phyloP scores from a whole-genome alignment of 306 rosid species.

The Echinosophora koreensis region DNA sequence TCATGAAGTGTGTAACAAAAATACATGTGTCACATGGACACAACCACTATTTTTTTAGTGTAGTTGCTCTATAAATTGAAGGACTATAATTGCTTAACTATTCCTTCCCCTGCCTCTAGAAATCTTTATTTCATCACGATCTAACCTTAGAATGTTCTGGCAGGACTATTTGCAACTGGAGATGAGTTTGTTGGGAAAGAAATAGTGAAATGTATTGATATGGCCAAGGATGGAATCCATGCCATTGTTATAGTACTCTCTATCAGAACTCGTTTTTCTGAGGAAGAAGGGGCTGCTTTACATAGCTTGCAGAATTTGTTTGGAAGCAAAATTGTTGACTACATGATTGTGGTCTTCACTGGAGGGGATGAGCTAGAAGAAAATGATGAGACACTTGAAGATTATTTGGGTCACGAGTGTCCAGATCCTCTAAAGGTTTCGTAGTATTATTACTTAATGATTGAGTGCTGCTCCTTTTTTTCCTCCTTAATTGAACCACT shows the following conservation, averaged over 20 bases:
- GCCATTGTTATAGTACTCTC: conserved; percentile 82
- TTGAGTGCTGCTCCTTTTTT: neutral
- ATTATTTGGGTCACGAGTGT: conserved; percentile 73
- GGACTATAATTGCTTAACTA: neutral
- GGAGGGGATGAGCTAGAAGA: conserved; percentile 96
- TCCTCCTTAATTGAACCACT: no score
- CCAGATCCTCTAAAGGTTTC: conserved; percentile 77
- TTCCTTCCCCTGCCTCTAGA: neutral
- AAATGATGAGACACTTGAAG: conserved; percentile 66
- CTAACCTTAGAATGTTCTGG: neutral
- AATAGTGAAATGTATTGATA: conserved; percentile 79
- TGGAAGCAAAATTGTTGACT: conserved; percentile 77
- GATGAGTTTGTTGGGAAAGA: conserved; percentile 81
- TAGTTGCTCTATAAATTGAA: neutral
- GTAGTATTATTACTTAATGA: conserved; percentile 16
- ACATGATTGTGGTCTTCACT: conserved; percentile 80
- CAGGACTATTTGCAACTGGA: conserved; percentile 74
- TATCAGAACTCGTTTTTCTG: conserved; percentile 73
- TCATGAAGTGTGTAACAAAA: no score
- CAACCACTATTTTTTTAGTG: no score
- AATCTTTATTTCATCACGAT: neutral
- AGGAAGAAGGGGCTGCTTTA: conserved; percentile 77
- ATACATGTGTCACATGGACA: no score
- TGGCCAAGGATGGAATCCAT: conserved; percentile 96
- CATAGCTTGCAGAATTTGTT: conserved; percentile 74